Base-by-base conservation (phyloP, 768 basidiomycete species). In the Suillus occidentalis region DNA sequence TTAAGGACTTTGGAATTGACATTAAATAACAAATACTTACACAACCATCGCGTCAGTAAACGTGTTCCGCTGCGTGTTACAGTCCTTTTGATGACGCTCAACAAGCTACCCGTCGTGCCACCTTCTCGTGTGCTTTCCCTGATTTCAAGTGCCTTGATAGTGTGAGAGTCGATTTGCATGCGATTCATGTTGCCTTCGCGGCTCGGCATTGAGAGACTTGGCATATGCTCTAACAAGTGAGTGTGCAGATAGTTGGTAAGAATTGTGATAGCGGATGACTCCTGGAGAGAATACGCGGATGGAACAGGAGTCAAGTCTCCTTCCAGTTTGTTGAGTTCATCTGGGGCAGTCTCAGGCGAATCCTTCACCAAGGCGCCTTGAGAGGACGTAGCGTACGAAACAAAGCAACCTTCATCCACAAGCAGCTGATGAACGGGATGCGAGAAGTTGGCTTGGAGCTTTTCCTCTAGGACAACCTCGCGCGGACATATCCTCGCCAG, bases 121-220 rank as follows among this genome's bases (percentile, higher is more conserved):
- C 91, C 91, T 70, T 94, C 92, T 37, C 87, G 81, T 34, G 87
- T 82, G 37, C 83, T 84, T 78, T 94, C 92, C 28, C 87, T 83
- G 61, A 96, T 89, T 75, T 96, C 94, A 53, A 95, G 84, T n/a
- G 90, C 89, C 72, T 90, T 89, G 75, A 95, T 89, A 1, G 94
- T 95, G 72, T 95, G 89, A 5, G 90, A 84, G 72, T 96, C 94
- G 63, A 96, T 92, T 68, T 94, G 90, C 92, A 96, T 93, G n/a
- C 88, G 82, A 31, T 81, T 78, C 34, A 80, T 72, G 18, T 74
- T 66, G 20, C 75, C 80, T 74, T 94, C 91, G 67, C 81, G 84
- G 50, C 78, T 81, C 0, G 92, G 90, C 31, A 74, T 72, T 31
- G 82, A 79, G 31, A 92, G 81, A 22, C 72, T 72, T 14, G 94